A percentile compares a stretch with the other conserved stretches of the same genome.
phyloP scores from a whole-genome alignment of 2,329 filamentous ascomycete genomes.

The Tolypocladium endophyticum region DNA sequence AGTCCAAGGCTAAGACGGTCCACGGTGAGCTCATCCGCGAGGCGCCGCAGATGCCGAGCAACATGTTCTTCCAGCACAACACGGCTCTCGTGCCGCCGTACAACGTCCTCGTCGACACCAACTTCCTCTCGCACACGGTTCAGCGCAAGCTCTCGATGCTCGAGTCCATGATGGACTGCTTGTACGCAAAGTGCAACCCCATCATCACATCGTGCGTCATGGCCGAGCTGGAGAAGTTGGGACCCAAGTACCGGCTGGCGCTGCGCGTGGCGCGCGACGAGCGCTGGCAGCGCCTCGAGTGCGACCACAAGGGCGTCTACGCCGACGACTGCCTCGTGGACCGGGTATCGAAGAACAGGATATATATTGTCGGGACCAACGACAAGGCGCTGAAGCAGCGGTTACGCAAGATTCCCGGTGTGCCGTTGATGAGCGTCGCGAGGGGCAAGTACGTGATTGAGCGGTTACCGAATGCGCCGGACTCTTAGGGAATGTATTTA shows the following conservation, averaged over 20 bases:
- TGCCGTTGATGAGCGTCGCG: constrained; percentile 70
- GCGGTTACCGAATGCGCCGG: constrained; percentile 73
- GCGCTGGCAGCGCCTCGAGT: constrained; percentile 74
- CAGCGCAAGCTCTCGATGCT: constrained; percentile 82
- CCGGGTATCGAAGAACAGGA: constrained; percentile 60
- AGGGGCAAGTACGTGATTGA: constrained; percentile 93
- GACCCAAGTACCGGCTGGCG: constrained; percentile 79
- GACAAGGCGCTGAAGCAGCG: constrained; percentile 74
- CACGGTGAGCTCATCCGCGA: constrained; percentile 59
- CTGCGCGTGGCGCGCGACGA: constrained; percentile 81
- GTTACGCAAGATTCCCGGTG: constrained; percentile 60
- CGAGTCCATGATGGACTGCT: constrained; percentile 83
- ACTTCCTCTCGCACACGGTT: constrained; percentile 84
- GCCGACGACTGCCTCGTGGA: constrained; percentile 78
- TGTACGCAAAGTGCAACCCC: constrained; percentile 84
- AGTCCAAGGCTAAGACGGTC: constrained; percentile 42
- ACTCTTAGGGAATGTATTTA: constrained; percentile 25
- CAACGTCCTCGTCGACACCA: constrained; percentile 70
- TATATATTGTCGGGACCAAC: constrained; percentile 70
- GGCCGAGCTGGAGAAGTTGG: constrained; percentile 82
- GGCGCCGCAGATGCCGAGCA: constrained; percentile 71
- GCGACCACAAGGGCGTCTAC: constrained; percentile 78
- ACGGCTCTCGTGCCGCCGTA: constrained; percentile 63
- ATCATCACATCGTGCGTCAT: constrained; percentile 72
- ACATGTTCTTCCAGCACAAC: constrained; percentile 85